Evolutionary conservation across 768 basidiomycete genomes (phyloP).

Genomic region (Erythrobasidium yunnanense): DNA sequence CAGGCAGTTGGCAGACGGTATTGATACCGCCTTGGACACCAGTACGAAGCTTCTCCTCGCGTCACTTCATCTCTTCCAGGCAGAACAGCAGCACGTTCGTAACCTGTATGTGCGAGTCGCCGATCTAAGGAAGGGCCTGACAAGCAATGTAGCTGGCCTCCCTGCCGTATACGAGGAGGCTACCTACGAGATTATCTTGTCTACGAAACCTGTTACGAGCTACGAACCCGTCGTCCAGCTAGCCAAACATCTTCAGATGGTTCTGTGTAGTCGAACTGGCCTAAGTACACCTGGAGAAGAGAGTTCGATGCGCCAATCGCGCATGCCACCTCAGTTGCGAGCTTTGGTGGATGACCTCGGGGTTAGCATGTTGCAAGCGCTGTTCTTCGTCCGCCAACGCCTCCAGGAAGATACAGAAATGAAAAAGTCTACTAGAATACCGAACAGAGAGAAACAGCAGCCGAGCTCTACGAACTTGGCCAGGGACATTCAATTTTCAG

Average conservation of each 20-base stretch:
- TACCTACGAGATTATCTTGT: neutral
- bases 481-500: no score
- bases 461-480: no score
- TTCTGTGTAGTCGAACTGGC: conserved; percentile 2
- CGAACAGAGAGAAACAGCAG: no score
- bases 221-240: conserved; percentile 2
- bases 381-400: no score
- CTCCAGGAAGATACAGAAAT: no score
- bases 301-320: no score
- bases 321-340: no score
- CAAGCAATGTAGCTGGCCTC: neutral
- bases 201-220: neutral
- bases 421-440: no score
- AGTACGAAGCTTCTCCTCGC: conserved; percentile 13
- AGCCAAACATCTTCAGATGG: neutral
- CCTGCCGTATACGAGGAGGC: conserved; percentile 10
- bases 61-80: conserved; percentile 19
- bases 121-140: neutral
- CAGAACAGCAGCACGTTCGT: neutral
- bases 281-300: no score
- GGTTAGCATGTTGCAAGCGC: no score
- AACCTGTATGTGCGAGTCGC: no score
- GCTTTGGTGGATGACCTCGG: no score
- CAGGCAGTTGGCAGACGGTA: neutral
- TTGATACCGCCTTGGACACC: neutral